A percentile compares a stretch with the other conserved stretches of the same genome.
These are phyloP conservation scores for Cruciata laevipes DNA, from an alignment of 257 asterid genomes.

Conservation along the genomic window DNA sequence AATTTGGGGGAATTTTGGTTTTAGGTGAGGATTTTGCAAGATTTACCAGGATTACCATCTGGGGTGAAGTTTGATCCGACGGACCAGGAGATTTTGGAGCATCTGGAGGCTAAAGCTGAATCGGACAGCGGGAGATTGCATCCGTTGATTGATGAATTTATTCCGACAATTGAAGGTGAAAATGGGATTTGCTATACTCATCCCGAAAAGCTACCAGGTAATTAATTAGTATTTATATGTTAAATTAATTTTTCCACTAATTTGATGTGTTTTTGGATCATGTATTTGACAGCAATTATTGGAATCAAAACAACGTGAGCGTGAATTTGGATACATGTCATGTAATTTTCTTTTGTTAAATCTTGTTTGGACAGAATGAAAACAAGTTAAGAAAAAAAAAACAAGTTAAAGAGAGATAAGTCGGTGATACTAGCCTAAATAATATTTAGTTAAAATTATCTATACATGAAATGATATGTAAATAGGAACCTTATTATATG, in stretches of 20 bases:
- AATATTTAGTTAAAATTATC: too few relatives aligned
- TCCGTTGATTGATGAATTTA: conserved; percentile 42
- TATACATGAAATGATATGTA: too few relatives aligned
- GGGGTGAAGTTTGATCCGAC: conserved; percentile 56
- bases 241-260: too few relatives aligned
- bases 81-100: conserved; percentile 44
- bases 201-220: conserved; percentile 48
- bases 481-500: too few relatives aligned
- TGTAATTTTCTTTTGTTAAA: not conserved
- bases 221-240: too few relatives aligned
- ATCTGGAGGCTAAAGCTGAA: conserved; percentile 33
- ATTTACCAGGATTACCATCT: conserved; percentile 43
- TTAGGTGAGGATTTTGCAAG: conserved; percentile 23
- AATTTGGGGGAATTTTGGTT: not conserved
- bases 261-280: too few relatives aligned
- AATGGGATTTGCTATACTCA: conserved; percentile 52
- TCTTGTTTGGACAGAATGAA: conserved; percentile 6
- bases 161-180: conserved; percentile 41
- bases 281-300: too few relatives aligned
- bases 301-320: not conserved
- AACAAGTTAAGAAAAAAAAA: too few relatives aligned
- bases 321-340: not conserved
- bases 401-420: too few relatives aligned
- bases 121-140: conserved; percentile 28
- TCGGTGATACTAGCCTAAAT: too few relatives aligned